Percentiles rank a stretch among this genome's conserved stretches.
Conservation (phyloP, 2,329 filamentous ascomycete species). For the Chaetomium sp. region DNA sequence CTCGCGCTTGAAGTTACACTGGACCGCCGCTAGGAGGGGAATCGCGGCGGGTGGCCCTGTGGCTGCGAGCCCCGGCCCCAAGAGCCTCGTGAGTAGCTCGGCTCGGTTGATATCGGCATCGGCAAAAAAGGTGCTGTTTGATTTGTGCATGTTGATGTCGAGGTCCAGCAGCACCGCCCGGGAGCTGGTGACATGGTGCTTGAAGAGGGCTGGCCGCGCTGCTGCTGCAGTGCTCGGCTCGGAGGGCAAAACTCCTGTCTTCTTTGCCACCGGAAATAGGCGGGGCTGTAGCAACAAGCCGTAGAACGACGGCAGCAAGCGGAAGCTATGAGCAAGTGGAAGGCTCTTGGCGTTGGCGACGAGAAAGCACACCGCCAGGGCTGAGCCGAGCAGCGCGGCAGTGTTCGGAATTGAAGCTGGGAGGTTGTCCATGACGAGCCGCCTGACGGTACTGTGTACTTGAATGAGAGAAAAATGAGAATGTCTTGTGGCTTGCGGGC, state of each 20-base stretch:
- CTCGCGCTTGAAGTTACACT: conserved; percentile 1
- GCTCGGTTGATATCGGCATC: conserved; percentile 5
- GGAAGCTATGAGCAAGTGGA: background rate
- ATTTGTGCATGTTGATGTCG: conserved; percentile 5
- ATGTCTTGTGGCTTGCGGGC: background rate
- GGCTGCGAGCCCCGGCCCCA: background rate
- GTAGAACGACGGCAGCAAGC: background rate
- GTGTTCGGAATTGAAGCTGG: background rate
- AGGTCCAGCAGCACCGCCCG: background rate
- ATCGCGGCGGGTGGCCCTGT: background rate
- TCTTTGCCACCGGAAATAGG: background rate
- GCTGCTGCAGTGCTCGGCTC: background rate
- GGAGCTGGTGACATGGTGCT: background rate
- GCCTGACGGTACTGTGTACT: background rate
- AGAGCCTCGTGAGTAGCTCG: background rate
- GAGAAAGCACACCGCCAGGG: background rate
- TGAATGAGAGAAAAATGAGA: background rate
- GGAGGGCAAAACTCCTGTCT: background rate
- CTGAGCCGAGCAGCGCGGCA: background rate
- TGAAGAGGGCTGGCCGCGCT: conserved; percentile 1
- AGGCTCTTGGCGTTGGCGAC: conserved; percentile 4
- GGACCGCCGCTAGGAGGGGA: background rate
- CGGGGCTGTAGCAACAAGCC: background rate
- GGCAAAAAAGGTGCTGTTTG: conserved; percentile 6
- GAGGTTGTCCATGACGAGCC: background rate